Base-by-base conservation (phyloP, 2,329 filamentous ascomycete species). In the Fusarium metavorans region DNA sequence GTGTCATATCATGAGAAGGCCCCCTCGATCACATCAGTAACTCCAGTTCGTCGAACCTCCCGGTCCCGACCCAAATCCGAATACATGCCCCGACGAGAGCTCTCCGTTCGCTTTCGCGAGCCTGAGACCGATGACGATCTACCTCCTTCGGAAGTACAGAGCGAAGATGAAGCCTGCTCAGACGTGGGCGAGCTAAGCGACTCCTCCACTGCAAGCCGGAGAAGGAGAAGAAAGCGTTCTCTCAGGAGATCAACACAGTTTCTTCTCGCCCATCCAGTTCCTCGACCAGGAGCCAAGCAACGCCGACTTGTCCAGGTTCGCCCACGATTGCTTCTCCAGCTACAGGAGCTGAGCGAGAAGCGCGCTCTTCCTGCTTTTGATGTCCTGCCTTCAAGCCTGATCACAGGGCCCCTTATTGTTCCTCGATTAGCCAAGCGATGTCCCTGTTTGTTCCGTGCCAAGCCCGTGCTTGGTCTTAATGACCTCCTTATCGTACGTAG, bases 401-500 rank as follows among this genome's bases (percentile, higher is more conserved):
- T 92, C 45, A 84, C 88, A 54, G 83, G 88, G 69, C 84, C 87
- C 62, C 86, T 87, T 73, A 90, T 90, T 67, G 87, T 91, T 25
- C 88, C 91, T 7, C 86, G 87, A 20, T 82, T 93, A 27, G 85
- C 88, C 3, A 89, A 90, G 77, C 87, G 87, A 8, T 92, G 92
- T 71, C 90, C 92, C 1, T 88, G 89, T 8, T 86, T 93, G 58
- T 92, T 93, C 76, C 87, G 88, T 62, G 88, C 88, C 25, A 91
- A 90, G 76, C 89, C 90, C 54, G 87, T 90, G 64, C 84, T 95
- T 5, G 90, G 92, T 35, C 87, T 89, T 25, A 90, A 93, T 72
- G 93, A 95, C 80, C 84, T 95, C 14, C 87, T 95, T 66, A 82
- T 96, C 54, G 87, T 95, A 34, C 90, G 88, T 76, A 93, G 92